Evolutionary conservation across 2,329 filamentous ascomycete genomes (phyloP).

Genomic region (Aspergillus cejpii): DNA sequence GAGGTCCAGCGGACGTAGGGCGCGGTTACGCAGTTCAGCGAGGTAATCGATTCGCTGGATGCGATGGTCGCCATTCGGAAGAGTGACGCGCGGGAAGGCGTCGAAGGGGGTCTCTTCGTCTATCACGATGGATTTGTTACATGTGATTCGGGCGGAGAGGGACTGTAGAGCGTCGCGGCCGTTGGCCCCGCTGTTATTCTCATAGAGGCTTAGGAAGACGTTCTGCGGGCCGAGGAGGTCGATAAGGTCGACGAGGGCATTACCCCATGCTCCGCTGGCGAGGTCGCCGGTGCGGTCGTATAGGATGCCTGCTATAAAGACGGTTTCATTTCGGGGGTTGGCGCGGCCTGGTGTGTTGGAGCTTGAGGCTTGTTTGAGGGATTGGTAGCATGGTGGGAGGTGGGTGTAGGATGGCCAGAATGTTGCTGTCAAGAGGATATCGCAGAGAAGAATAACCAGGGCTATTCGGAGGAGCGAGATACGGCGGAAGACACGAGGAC

Average conservation of each 20-base stretch:
- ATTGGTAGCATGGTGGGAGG: conserved; percentile 48
- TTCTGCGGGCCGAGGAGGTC: conserved; percentile 61
- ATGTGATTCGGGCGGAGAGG: conserved; percentile 47
- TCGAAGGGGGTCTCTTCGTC: conserved; percentile 54
- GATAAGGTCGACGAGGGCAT: conserved; percentile 55
- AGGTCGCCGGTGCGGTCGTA: conserved; percentile 58
- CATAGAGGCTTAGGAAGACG: conserved; percentile 66
- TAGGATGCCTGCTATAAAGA: conserved; percentile 68
- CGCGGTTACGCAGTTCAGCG: conserved; percentile 65
- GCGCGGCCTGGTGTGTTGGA: conserved; percentile 39
- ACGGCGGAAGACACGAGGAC: background rate
- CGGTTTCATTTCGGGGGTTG: conserved; percentile 54
- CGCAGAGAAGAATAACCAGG: background rate
- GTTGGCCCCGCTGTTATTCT: conserved; percentile 58
- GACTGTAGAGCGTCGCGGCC: conserved; percentile 50
- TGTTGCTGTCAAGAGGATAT: conserved; percentile 38
- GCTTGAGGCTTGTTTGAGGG: conserved; percentile 27
- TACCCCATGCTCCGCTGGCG: conserved; percentile 58
- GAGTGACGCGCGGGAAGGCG: conserved; percentile 52
- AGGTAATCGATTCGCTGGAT: conserved; percentile 68
- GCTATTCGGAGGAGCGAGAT: background rate
- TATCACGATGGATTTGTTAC: conserved; percentile 51
- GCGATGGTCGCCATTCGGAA: conserved; percentile 57
- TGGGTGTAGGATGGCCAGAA: conserved; percentile 53
- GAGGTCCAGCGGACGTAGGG: conserved; percentile 56